A percentile compares a stretch with the other conserved stretches of the same genome.
Evolutionary conservation across 164 flowering plant genomes (phyloP).

Genomic region (Taxillus chinensis): DNA sequence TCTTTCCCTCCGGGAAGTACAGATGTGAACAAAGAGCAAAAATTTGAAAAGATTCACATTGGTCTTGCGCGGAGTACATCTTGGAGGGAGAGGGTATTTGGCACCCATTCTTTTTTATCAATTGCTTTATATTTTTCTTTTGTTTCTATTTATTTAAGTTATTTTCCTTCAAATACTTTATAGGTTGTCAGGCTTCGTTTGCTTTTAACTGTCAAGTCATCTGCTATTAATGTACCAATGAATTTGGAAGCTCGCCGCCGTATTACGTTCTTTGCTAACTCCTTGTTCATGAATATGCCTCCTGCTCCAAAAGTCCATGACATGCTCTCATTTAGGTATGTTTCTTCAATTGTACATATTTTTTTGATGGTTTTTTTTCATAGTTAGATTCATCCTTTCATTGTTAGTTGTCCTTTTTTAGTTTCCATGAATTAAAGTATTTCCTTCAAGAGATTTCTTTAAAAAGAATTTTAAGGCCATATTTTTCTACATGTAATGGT

Average conservation of each 20-base stretch:
- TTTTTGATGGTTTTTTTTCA: not conserved
- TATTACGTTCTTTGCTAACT: constrained; percentile 92
- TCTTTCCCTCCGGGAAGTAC: constrained; percentile 9
- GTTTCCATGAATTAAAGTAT: too few relatives aligned
- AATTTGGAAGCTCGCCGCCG: constrained; percentile 96
- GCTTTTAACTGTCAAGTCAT: constrained; percentile 91
- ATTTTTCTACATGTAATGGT: too few relatives aligned
- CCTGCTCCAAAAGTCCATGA: constrained; percentile 84
- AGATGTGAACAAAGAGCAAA: constrained; percentile 39
- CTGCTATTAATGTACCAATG: constrained; percentile 93
- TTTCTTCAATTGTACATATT: not conserved
- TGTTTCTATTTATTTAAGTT: not conserved
- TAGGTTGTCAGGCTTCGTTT: constrained; percentile 81
- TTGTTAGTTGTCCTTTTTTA: not conserved
- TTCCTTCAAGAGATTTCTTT: too few relatives aligned
- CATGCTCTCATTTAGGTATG: constrained; percentile 96
- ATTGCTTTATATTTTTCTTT: not conserved
- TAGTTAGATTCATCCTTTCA: not conserved
- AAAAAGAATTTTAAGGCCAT: too few relatives aligned
- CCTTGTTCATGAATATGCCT: constrained; percentile 95
- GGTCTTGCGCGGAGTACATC: constrained; percentile 25
- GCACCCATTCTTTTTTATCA: not conserved
- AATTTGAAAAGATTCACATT: constrained; percentile 59
- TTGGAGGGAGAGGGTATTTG: constrained; percentile 79
- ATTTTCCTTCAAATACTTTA: not conserved